Base-by-base conservation (phyloP, 441 rosid species). In the Bruguiera hainesii region DNA sequence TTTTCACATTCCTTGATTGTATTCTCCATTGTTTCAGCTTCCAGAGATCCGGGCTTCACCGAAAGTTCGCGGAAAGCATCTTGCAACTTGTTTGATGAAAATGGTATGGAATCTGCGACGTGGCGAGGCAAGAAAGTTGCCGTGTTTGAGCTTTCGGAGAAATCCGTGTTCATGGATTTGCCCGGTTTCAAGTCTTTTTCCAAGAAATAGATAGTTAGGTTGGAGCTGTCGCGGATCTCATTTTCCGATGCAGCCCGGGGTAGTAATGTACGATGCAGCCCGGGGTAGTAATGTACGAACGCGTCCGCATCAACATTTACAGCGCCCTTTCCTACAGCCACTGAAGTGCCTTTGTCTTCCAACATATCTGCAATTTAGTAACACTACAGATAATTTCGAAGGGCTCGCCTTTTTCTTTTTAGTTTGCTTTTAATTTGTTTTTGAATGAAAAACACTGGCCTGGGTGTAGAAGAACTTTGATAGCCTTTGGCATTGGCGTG, bases 401-500 rank as follows among this genome's bases (percentile, higher is more conserved):
- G 42, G 26, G 8, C 64, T 52, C 10, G 26, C 61, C 21, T 23
- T 30, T 33, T 16, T 29, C 68, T 7, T 20, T 52, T 52, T 52
- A 5, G 6, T n/a, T 52, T 23, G 3, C 21, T 52, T 20, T 20
- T 20, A 7, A n/a, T 52, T 52, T 23, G 7, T 7, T 52, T 19
- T 7, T 52, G 25, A 19, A 7, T 42, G 48, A 11, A 11, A 3
- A 3, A 42, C 21, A 66, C 72, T 51, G 20, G 87, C 93, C 90
- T 4, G 78, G 70, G 5, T 76, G 80, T 68, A 94, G 76, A 64
- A 83, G 86, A 66, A 87, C 84, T 49, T 68, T 71, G 71, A 91
- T 78, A 65, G 85, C 80, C 76, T 87, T 82, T 15, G 99, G 97
- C 79, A 91, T 85, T 11, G 84, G 89, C 37, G 94, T 81, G 76